Conservation (phyloP, 2,329 filamentous ascomycete species). For the Fusarium hainanense region DNA sequence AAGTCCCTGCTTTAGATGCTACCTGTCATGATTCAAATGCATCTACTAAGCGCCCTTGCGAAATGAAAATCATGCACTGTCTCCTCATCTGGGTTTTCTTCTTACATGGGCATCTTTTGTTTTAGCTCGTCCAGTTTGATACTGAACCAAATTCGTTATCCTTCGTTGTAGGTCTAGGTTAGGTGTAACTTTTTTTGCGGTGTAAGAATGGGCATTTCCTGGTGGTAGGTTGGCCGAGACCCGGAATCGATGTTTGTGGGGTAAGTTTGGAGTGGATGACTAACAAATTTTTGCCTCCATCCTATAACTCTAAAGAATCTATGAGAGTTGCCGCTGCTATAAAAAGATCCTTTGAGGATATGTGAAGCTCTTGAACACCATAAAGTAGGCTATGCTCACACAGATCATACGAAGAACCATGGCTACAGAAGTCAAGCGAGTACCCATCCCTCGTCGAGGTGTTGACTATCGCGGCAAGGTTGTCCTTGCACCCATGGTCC, state of each 20-base stretch:
- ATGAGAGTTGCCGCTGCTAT: slow-evolving; percentile 15
- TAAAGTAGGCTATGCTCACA: slow-evolving; percentile 47
- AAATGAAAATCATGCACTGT: not conserved
- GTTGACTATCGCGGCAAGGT: slow-evolving; percentile 95
- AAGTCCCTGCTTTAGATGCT: not conserved
- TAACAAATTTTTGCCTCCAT: slow-evolving; percentile 36
- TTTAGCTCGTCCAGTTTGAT: not conserved
- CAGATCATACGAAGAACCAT: slow-evolving; percentile 63
- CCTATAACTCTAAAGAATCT: slow-evolving; percentile 22
- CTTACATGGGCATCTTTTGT: not conserved
- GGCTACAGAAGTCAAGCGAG: slow-evolving; percentile 69
- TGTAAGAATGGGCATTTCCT: not conserved
- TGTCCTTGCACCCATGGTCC: slow-evolving; percentile 97
- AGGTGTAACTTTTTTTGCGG: not conserved
- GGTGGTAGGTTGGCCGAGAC: not conserved
- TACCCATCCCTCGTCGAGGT: slow-evolving; percentile 86
- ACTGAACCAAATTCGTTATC: not conserved
- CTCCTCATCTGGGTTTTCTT: not conserved
- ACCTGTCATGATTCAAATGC: not conserved
- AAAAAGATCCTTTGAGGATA: slow-evolving; percentile 2
- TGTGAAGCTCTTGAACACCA: slow-evolving; percentile 17
- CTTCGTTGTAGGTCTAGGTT: slow-evolving; percentile 9
- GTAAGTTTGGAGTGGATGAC: slow-evolving; percentile 21
- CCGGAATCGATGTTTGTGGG: not conserved
- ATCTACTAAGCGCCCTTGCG: not conserved